Base-by-base conservation (phyloP, 2,329 filamentous ascomycete genomes). In the Penicillium occitanis region DNA sequence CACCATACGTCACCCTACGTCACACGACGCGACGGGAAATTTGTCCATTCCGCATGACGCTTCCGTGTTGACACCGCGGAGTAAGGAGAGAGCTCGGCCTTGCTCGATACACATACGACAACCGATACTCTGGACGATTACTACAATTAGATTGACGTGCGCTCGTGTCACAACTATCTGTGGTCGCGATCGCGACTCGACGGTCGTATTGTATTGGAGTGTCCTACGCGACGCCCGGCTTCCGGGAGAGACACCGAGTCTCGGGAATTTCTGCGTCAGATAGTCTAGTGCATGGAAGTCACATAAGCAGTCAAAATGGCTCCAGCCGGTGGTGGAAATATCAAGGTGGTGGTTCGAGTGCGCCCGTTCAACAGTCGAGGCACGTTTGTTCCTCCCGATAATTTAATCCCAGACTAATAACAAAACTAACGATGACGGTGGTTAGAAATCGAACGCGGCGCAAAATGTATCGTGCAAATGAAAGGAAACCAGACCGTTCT, bases 401-500 rank as follows among this genome's bases (percentile, higher is more conserved):
- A 48, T 28, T 64, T 5, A 50, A 35, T 19, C 11, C 33, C 14
- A 3, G n/a, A 40, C 25, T 1, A 8, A 30, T 33, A 33, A n/a
- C 13, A 8, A 37, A 22, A 44, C 61, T 62, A 65, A 67, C 25
- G 13, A 17, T 6, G 7, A 19, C 46, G n/a, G 19, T 8, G 30
- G 30, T 22, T 46, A 97, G 92, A 97, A 86, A 90, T 90, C 76
- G 94, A 96, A 71, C 88, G 96, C 77, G 88, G 90, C 73, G 90
- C 95, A 86, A 93, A 91, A 93, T 96, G 93, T 84, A 96, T 99
- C 74, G 91, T 99, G 69, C 91, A 94, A 74, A 99, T 99, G 95
- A 91, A 95, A 84, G 91, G 87, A 71, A 88, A 87, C 80, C 95
- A 99, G 83, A 99, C 95, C 65, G 82, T 97, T 75, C 87, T 99